phyloP scores from a whole-genome alignment of 1,284 basidiomycete genomes.

The Dichomitus squalens region DNA sequence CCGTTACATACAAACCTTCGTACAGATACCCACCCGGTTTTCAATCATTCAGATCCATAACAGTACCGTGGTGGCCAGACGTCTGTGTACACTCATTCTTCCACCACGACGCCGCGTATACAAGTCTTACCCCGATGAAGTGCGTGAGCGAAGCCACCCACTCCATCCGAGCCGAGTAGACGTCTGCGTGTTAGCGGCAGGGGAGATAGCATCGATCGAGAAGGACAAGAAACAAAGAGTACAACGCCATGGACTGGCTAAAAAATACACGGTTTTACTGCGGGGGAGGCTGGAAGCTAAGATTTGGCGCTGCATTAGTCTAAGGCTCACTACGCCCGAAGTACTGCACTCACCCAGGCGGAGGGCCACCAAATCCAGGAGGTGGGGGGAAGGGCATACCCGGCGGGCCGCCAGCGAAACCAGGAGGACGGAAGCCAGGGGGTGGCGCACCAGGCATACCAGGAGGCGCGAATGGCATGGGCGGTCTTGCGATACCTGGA shows the following conservation, averaged over 20 bases:
- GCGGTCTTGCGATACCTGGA: slow-evolving; percentile 77
- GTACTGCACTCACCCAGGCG: slow-evolving; percentile 71
- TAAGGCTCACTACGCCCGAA: background rate
- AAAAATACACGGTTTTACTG: slow-evolving; percentile 27
- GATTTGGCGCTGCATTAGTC: background rate
- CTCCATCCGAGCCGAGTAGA: too few relatives aligned
- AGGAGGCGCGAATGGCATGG: slow-evolving; percentile 84
- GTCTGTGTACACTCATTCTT: too few relatives aligned
- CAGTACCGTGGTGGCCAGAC: too few relatives aligned
- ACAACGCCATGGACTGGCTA: slow-evolving; percentile 26
- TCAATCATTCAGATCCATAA: too few relatives aligned
- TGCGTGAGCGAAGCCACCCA: background rate
- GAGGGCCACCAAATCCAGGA: slow-evolving; percentile 78
- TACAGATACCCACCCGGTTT: background rate
- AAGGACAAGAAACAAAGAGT: slow-evolving; percentile 29
- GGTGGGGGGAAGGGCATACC: slow-evolving; percentile 66
- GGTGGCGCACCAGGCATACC: slow-evolving; percentile 72
- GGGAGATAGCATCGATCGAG: slow-evolving; percentile 21
- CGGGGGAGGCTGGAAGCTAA: slow-evolving; percentile 61
- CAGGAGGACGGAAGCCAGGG: slow-evolving; percentile 83
- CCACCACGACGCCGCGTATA: too few relatives aligned
- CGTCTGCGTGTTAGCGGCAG: slow-evolving; percentile 17
- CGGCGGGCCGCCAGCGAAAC: slow-evolving; percentile 58
- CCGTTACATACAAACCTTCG: background rate
- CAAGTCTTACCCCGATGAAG: background rate